Percentiles rank a stretch among this genome's conserved stretches.
Evolutionary conservation across 2,329 filamentous ascomycete genomes (phyloP).

Genomic region (Thelonectria olida): DNA sequence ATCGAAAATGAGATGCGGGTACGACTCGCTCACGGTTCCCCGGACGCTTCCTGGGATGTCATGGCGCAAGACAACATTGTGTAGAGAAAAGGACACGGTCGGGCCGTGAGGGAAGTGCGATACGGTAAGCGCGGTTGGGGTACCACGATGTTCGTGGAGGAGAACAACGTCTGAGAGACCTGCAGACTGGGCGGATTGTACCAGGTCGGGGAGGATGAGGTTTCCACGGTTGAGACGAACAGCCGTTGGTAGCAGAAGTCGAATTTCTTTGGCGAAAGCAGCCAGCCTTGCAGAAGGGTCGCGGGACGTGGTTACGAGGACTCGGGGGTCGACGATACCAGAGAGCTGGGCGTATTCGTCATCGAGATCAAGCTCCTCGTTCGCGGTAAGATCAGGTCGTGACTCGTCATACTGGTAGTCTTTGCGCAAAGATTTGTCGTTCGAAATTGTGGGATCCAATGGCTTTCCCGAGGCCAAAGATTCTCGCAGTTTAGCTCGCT

Average conservation of each 20-base stretch:
- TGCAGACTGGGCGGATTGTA: slow-evolving; percentile 80
- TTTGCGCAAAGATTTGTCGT: slow-evolving; percentile 83
- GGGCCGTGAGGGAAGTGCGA: slow-evolving; percentile 90
- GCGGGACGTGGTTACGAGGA: slow-evolving; percentile 90
- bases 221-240: slow-evolving; percentile 94
- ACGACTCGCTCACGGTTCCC: slow-evolving; percentile 90
- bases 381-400: slow-evolving; percentile 69
- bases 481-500: slow-evolving; percentile 85
- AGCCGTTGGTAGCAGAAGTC: slow-evolving; percentile 82
- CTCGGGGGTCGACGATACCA: slow-evolving; percentile 88
- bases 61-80: slow-evolving; percentile 91
- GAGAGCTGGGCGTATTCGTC: slow-evolving; percentile 92
- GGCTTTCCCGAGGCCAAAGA: slow-evolving; percentile 91
- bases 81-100: slow-evolving; percentile 80
- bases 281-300: slow-evolving; percentile 85
- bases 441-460: slow-evolving; percentile 81
- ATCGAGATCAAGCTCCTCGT: slow-evolving; percentile 79
- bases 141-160: slow-evolving; percentile 91
- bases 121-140: slow-evolving; percentile 87
- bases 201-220: slow-evolving; percentile 84
- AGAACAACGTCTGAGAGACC: slow-evolving; percentile 87
- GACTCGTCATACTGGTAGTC: slow-evolving; percentile 97
- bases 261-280: slow-evolving; percentile 93
- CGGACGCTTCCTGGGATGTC: slow-evolving; percentile 90
- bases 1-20: slow-evolving; percentile 95